phyloP scores from a whole-genome alignment of 31 red algal genomes.

The Odonthalia washingtoniensis region DNA sequence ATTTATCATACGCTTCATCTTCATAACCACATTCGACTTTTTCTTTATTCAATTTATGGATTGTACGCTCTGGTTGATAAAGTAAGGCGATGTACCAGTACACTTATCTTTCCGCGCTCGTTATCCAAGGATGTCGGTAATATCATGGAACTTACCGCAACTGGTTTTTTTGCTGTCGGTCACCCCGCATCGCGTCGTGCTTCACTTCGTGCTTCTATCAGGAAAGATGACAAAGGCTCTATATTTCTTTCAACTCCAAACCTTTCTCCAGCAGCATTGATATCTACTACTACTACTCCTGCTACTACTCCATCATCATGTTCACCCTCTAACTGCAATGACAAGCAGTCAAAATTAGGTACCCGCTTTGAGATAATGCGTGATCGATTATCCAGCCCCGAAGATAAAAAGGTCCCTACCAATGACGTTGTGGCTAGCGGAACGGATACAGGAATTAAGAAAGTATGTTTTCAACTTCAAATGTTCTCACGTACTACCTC shows the following conservation, averaged over 20 bases:
- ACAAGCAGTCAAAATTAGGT: not conserved
- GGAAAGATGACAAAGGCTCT: too few species aligned
- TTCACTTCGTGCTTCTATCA: slow-evolving; percentile 43
- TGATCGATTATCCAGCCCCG: not conserved
- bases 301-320: not conserved
- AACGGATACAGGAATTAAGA: slow-evolving; percentile 55
- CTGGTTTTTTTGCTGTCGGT: slow-evolving; percentile 59
- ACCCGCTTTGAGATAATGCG: not conserved
- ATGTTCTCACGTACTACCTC: slow-evolving; percentile 72
- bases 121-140: slow-evolving; percentile 69
- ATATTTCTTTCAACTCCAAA: not conserved
- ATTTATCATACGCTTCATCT: too few species aligned
- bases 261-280: not conserved
- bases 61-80: too few species aligned
- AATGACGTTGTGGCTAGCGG: slow-evolving; percentile 22
- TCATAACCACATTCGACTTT: too few species aligned
- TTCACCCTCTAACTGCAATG: not conserved
- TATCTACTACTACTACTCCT: not conserved
- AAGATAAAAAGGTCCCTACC: not conserved
- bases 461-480: slow-evolving; percentile 82
- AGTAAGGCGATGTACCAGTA: slow-evolving; percentile 62
- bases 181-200: slow-evolving; percentile 52
- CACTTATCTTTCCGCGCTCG: slow-evolving; percentile 69
- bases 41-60: too few species aligned
- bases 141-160: slow-evolving; percentile 66